Evolutionary conservation across 805 yeast genomes (phyloP), one percentile per base, ranked within the genome.

Genomic region (Kregervanrija delftensis): DNA sequence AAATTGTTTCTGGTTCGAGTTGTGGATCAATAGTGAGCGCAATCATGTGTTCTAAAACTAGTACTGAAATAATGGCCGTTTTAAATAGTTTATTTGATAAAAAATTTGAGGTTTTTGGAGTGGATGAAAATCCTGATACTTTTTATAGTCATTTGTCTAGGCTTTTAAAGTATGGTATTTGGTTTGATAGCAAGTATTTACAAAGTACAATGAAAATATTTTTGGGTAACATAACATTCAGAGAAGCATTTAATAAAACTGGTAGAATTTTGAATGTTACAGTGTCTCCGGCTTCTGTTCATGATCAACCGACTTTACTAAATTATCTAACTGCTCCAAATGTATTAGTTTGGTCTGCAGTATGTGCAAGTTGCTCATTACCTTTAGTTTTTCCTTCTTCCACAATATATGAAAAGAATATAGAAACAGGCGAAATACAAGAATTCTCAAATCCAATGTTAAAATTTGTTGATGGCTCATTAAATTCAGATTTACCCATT

Each of bases 21-120:
- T 96, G 97, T 0, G 99, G 99, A 13, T 89, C 96, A 1, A 90
- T 93, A 42, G 82, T 93, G 39, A 97, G 98, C 14, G 78, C 96
- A 40, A 79, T 93, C 13, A 70, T 93, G 39, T 88, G 96, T 57
- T 82, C 86, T 13, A 87, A 84, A 57, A 76, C 83, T 9, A 81
- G 81, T 46, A 85, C 79, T 31, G 97, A 90, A 61, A 71, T 81
- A 2, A 61, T 71, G 14, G 72, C 65, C 5, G 60, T 87, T 13
- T 65, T 91, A 46, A 72, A 65, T 30, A 76, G 80, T 12, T 79
- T 90, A 46, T 77, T 81, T 40, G 82, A 77, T 30, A 71, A 71
- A 17, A 68, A 73, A 13, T 76, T 77, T 53, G 69, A 70, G 52
- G 74, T 77, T 30, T 77, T 77, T 55, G 77, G 71, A 37, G 61